Percentiles rank a stretch among this genome's conserved stretches.
Conservation (phyloP, 306 rosid species). For the Fragaria ananassa region DNA sequence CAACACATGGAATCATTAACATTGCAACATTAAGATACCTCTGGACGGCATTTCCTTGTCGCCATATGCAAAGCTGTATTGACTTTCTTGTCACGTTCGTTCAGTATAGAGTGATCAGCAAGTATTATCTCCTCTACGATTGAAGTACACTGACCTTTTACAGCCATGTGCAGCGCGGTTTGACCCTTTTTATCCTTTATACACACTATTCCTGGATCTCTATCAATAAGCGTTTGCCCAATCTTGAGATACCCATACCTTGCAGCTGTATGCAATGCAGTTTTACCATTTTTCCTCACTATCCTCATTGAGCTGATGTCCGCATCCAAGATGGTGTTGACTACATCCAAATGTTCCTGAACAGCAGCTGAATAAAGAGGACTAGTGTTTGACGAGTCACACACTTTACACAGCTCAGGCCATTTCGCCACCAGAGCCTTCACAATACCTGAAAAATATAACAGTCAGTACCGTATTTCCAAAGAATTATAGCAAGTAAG, state of each 20-base stretch:
- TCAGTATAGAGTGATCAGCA: slow-evolving; percentile 56
- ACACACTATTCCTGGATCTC: slow-evolving; percentile 61
- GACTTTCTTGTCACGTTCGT: slow-evolving; percentile 89
- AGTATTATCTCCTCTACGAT: slow-evolving; percentile 73
- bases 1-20: neutral
- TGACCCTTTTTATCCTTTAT: slow-evolving; percentile 92
- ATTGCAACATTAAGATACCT: slow-evolving; percentile 39
- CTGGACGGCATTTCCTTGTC: slow-evolving; percentile 82
- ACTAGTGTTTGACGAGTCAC: slow-evolving; percentile 79
- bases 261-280: slow-evolving; percentile 76
- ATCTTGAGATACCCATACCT: slow-evolving; percentile 65
- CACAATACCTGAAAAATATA: slow-evolving; percentile 59
- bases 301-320: slow-evolving; percentile 56
- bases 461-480: slow-evolving; percentile 7
- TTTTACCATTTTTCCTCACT: slow-evolving; percentile 91
- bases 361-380: slow-evolving; percentile 84
- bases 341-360: slow-evolving; percentile 75
- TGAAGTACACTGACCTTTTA: slow-evolving; percentile 63
- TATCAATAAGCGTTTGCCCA: slow-evolving; percentile 56
- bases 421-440: slow-evolving; percentile 57
- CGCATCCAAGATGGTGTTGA: slow-evolving; percentile 74
- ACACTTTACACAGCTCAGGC: slow-evolving; percentile 72
- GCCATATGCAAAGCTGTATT: slow-evolving; percentile 92
- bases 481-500: neutral
- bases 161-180: slow-evolving; percentile 97